Base-by-base conservation (phyloP, 192 early-diverging fungal species). In the Phycomyces blakesleeanus region DNA sequence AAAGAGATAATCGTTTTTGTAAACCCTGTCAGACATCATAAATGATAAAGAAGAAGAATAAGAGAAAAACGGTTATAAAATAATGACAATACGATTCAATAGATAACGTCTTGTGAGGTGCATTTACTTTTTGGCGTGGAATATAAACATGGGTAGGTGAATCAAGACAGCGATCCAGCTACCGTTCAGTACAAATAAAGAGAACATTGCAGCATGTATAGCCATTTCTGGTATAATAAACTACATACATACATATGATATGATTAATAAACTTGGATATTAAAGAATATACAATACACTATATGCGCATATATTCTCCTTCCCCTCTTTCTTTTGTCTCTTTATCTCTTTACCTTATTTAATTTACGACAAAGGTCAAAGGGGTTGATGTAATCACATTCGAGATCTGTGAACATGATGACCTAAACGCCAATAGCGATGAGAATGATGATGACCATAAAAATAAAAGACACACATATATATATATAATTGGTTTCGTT, bases 361-460 rank as follows among this genome's bases (percentile, higher is more conserved):
- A 98, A 80, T 64, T 87, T 93, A 70, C 89, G 89, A 77, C 92
- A 95, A 49, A 98, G 84, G 73, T 98, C 95, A 65, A 98, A 96
- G 16, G 95, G 95, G 76, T 98, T 98, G 79, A 98, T 95, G 79
- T 98, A 98, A 69, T 98, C 95, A 79, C 90, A 92, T 82, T 98
- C 90, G 51, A 94, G 62, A 57, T 77, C 75, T 26, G 75, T 69
- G 49, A 73, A 75, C 75, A 77, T 77, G 53, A 77, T 75, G 25
- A 70, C 56, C 73, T 74, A 39, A 53, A 52, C 7, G 29, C 2
- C 7, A 34, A 34, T 5, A 2, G 7, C 2, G 7, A 34, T 34
- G 29, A 34, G 2, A 7, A 34, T 34, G 29, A 34, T 34, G 29
- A 34, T 34, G 29, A 34, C 7, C 7, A 34, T n/a, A n/a, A n/a